These are phyloP conservation scores for Asterochloris sp. DNA, from an alignment of 139 green algal species.

Conservation along the genomic window DNA sequence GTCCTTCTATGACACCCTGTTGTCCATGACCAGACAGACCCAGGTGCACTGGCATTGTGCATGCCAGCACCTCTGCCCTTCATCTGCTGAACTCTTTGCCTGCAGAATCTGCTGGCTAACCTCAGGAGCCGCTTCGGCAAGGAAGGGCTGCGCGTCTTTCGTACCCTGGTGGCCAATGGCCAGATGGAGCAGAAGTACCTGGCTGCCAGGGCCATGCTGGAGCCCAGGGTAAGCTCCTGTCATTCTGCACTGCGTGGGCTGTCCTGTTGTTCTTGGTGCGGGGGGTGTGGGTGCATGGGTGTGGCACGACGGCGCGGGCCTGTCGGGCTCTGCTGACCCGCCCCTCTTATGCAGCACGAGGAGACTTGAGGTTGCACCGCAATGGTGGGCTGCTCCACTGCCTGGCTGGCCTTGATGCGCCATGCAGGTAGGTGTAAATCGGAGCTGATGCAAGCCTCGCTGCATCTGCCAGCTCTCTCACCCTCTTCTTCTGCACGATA, in stretches of 20 bases:
- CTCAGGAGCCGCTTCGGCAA: conserved; percentile 55
- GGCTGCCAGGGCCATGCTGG: conserved; percentile 60
- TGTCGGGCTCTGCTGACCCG: too few species aligned
- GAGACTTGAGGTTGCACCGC: too few species aligned
- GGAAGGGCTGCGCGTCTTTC: conserved; percentile 70
- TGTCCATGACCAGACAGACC: background rate
- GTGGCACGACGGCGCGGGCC: too few species aligned
- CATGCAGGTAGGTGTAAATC: too few species aligned
- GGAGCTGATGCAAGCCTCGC: too few species aligned
- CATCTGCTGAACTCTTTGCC: background rate
- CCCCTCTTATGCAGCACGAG: too few species aligned
- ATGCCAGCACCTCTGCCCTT: background rate
- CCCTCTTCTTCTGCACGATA: too few species aligned
- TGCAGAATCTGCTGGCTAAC: conserved; percentile 42
- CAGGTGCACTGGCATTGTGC: background rate
- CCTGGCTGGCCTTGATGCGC: too few species aligned
- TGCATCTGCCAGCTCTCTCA: too few species aligned
- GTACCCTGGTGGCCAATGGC: conserved; percentile 49
- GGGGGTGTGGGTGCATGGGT: too few species aligned
- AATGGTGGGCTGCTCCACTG: too few species aligned
- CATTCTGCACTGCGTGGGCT: background rate
- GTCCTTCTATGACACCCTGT: too few species aligned
- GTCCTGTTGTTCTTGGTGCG: background rate
- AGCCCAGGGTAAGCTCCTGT: conserved; percentile 27
- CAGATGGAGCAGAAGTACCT: conserved; percentile 90